A percentile compares a stretch with the other conserved stretches of the same genome.
phyloP scores from a whole-genome alignment of 768 basidiomycete genomes.

The Mycena metata region DNA sequence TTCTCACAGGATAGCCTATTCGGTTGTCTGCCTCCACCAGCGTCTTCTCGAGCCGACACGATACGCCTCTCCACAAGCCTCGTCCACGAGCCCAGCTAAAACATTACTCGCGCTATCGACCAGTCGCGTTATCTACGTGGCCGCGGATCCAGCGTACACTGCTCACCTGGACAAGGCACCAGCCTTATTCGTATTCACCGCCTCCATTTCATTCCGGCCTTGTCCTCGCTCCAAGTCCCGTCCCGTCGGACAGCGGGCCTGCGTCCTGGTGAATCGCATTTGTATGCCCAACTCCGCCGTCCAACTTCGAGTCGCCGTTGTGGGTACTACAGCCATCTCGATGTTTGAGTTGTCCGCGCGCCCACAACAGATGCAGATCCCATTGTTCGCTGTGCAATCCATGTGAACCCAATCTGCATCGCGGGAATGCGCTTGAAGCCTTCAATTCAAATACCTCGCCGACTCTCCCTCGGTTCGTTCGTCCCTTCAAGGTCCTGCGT shows the following conservation, averaged over 20 bases:
- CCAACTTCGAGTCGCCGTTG: slow-evolving; percentile 13
- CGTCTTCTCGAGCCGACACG: slow-evolving; percentile 8
- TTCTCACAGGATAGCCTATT: not conserved
- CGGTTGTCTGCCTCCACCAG: not conserved
- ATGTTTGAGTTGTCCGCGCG: slow-evolving; percentile 1
- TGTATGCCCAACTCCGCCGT: not conserved
- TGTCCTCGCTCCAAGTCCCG: not conserved
- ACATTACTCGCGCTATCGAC: no score
- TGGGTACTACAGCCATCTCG: slow-evolving; percentile 16
- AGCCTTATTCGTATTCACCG: slow-evolving; percentile 1
- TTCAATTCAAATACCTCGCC: not conserved
- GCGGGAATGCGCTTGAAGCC: not conserved
- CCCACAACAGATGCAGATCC: slow-evolving; percentile 8
- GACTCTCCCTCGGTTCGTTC: not conserved
- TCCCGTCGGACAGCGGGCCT: not conserved
- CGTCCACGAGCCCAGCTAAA: not conserved
- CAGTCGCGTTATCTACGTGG: no score
- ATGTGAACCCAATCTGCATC: not conserved
- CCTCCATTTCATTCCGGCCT: slow-evolving; percentile 3
- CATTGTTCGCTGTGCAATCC: no score
- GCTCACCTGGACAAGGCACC: not conserved
- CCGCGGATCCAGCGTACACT: not conserved
- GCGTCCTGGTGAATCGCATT: not conserved
- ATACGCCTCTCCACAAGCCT: not conserved
- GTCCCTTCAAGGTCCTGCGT: no score